Base-by-base conservation (phyloP, 169 alveolate species). In the Amoebophrya sp. region DNA sequence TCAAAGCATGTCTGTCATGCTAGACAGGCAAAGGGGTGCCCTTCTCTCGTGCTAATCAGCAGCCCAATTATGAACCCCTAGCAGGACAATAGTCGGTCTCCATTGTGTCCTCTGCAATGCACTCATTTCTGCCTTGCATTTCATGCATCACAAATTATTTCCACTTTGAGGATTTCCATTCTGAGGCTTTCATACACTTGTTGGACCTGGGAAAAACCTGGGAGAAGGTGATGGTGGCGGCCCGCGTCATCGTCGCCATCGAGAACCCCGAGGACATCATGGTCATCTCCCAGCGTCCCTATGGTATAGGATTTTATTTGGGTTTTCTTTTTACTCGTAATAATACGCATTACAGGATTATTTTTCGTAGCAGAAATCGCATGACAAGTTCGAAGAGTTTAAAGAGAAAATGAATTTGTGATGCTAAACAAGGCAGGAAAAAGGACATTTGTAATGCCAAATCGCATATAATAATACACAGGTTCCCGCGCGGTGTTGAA, bases 401-500 rank as follows among this genome's bases (percentile, higher is more conserved):
- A 47, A 10, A 3, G 25, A 3, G 3, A 10, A 10, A 10, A 10
- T 10, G 66, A 47, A 3, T 47, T 47, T 47, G 3, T 14, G 3
- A 10, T 10, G 14, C 14, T 3, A 47, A 3, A 47, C 3, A 47
- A 14, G 14, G 25, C 66, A 3, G 3, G 14, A 10, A 10, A 3
- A 47, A 14, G 66, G 77, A 23, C 23, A 23, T 53, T 53, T 10
- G 10, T 12, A 53, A 23, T 53, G 23, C 29, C 77, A 12, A 53
- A 23, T 53, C 29, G 10, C 77, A 53, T 53, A 23, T 53, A 77
- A n/a, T 77, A n/a, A 3, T n/a, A n/a, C 89, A 95, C 95, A 92
- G 99, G 99, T 89, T 97, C 99, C 94, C 97, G 99, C 93, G 99
- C 99, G 0, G 99, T 98, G 91, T 97, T 98, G 91, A 99, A 99